phyloP scores from a whole-genome alignment of 1,284 basidiomycete genomes.

The Moesziomyces sp. region DNA sequence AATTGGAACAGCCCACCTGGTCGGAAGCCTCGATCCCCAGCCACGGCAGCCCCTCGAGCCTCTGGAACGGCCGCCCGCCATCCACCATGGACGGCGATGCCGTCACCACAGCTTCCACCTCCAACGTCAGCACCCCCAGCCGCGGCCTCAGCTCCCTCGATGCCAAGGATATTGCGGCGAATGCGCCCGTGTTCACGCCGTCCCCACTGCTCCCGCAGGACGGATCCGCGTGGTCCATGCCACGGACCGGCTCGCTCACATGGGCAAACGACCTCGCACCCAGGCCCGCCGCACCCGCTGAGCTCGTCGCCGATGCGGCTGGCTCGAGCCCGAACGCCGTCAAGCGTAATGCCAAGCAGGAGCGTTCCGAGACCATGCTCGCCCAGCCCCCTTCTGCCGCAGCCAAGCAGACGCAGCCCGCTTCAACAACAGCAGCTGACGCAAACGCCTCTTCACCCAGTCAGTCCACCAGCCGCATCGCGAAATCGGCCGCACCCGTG shows the following conservation, averaged over 20 bases:
- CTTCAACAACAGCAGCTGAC: not conserved
- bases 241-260: constrained; percentile 16
- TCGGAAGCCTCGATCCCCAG: constrained; percentile 27
- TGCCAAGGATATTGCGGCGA: constrained; percentile 16
- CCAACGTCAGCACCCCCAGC: constrained; percentile 43
- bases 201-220: constrained; percentile 40
- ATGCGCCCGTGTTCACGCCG: constrained; percentile 25
- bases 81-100: constrained; percentile 41
- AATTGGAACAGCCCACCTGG: constrained; percentile 32
- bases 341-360: constrained; percentile 18
- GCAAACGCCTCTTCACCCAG: constrained; percentile 5
- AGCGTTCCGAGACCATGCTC: not conserved
- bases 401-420: constrained; percentile 4
- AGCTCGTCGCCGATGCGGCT: constrained; percentile 16
- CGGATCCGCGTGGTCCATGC: constrained; percentile 40
- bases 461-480: constrained; percentile 15
- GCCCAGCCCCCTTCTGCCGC: constrained; percentile 7
- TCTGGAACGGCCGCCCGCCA: constrained; percentile 41
- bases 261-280: constrained; percentile 33
- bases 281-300: constrained; percentile 6
- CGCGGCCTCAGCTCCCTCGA: constrained; percentile 24
- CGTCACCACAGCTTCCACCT: constrained; percentile 35
- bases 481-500: constrained; percentile 23
- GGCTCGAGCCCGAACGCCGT: constrained; percentile 26
- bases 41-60: constrained; percentile 34